Percentiles rank a stretch among this genome's conserved stretches.
These are phyloP conservation scores for Nepenthes alata DNA, from an alignment of 179 eudicot genomes.

Conservation along the genomic window DNA sequence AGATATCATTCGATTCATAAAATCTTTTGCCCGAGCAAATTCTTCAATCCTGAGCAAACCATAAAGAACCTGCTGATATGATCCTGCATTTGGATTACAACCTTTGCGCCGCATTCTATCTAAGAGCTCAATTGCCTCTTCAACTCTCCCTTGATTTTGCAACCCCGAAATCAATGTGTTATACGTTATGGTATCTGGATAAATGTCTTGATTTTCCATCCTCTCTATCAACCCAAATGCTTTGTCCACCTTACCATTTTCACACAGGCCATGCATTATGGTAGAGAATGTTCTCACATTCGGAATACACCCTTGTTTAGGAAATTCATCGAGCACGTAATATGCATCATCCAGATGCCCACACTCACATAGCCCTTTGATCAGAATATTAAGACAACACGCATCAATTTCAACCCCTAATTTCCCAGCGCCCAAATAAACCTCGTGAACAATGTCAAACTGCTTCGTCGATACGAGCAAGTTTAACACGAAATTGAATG, in stretches of 20 bases:
- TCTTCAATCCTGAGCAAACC: conserved; percentile 45
- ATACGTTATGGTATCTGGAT: conserved; percentile 48
- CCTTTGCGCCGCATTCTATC: conserved; percentile 57
- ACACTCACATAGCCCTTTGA: conserved; percentile 60
- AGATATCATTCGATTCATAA: conserved; percentile 42
- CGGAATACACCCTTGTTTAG: conserved; percentile 47
- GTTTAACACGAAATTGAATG: conserved; percentile 72
- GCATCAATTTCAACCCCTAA: conserved; percentile 66
- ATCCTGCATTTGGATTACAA: conserved; percentile 59
- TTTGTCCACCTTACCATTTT: conserved; percentile 44
- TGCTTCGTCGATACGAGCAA: conserved; percentile 48
- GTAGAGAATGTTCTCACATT: conserved; percentile 67
- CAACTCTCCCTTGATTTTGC: conserved; percentile 46
- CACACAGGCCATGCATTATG: conserved; percentile 63
- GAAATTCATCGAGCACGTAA: conserved; percentile 78
- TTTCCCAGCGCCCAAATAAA: conserved; percentile 37
- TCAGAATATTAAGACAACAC: conserved; percentile 74
- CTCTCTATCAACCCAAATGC: conserved; percentile 57
- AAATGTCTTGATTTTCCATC: conserved; percentile 62
- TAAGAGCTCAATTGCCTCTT: conserved; percentile 55
- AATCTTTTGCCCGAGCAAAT: conserved; percentile 37
- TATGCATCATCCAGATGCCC: conserved; percentile 57
- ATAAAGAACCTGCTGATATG: conserved; percentile 76
- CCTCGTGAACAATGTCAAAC: conserved; percentile 48
- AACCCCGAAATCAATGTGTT: conserved; percentile 60